Percentiles rank a stretch among this genome's conserved stretches.
Evolutionary conservation across 495 filamentous ascomycete genomes (phyloP).

Genomic region (Aspergillus ellipticus): DNA sequence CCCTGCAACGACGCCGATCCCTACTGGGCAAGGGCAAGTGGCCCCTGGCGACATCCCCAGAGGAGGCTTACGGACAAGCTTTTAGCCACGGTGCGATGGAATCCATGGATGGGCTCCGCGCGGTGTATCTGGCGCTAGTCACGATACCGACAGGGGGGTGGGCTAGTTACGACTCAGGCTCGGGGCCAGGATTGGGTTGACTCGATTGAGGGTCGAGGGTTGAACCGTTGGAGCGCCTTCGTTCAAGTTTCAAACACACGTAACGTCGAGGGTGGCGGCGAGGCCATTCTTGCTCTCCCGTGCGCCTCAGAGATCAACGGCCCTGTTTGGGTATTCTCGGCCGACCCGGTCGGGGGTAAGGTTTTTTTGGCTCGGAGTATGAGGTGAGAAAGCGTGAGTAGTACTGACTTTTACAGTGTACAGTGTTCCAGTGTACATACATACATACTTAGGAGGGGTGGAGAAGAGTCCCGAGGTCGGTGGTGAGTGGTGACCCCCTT

Average conservation of each 20-base stretch:
- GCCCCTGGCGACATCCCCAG: constrained; percentile 14
- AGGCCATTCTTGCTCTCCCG: neutral
- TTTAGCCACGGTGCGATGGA: constrained; percentile 22
- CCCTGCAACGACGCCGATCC: constrained; percentile 13
- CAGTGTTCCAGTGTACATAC: too few relatives aligned
- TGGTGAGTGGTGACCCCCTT: neutral
- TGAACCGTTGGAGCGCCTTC: neutral
- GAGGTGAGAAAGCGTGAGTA: too few relatives aligned
- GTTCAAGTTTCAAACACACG: neutral
- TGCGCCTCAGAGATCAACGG: neutral
- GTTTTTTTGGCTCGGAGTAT: too few relatives aligned
- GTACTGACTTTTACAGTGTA: too few relatives aligned
- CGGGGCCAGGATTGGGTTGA: neutral
- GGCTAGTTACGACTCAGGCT: neutral
- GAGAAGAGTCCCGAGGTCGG: neutral
- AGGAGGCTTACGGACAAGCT: constrained; percentile 26
- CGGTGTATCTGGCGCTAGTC: constrained; percentile 15
- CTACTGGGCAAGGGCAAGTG: constrained; percentile 13
- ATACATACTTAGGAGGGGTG: too few relatives aligned
- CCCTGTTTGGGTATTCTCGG: neutral
- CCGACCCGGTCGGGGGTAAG: neutral
- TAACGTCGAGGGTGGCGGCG: neutral
- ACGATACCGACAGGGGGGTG: neutral
- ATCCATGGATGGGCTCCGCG: constrained; percentile 9
- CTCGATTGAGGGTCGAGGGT: neutral